These are phyloP conservation scores for Geotrichum macrosporum DNA, from an alignment of 1,139 yeast genomes.

Conservation along the genomic window DNA sequence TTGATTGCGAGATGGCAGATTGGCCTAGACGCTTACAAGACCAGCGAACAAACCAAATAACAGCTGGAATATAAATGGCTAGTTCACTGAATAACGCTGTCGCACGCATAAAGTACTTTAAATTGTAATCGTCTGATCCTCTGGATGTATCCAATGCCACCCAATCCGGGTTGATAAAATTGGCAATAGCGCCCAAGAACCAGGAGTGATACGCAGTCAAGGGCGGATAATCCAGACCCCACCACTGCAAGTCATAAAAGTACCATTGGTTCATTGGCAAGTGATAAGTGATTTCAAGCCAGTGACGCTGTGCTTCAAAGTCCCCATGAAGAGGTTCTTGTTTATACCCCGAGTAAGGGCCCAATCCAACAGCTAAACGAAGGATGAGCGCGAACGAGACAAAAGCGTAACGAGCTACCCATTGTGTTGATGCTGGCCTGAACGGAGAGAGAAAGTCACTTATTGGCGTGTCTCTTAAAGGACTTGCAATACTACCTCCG, in stretches of 20 bases:
- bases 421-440: slow-evolving; percentile 72
- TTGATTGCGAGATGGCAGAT: slow-evolving; percentile 65
- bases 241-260: slow-evolving; percentile 78
- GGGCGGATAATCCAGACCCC: slow-evolving; percentile 99
- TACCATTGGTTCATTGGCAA: slow-evolving; percentile 80
- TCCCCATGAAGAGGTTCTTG: slow-evolving; percentile 85
- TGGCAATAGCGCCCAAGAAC: slow-evolving; percentile 69
- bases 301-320: slow-evolving; percentile 96
- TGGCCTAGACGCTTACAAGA: slow-evolving; percentile 46
- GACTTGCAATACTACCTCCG: slow-evolving; percentile 13
- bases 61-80: slow-evolving; percentile 72
- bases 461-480: slow-evolving; percentile 45
- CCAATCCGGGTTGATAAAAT: slow-evolving; percentile 61
- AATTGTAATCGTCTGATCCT: slow-evolving; percentile 61
- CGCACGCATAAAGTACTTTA: slow-evolving; percentile 80
- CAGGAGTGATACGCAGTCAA: slow-evolving; percentile 91
- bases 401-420: slow-evolving; percentile 81
- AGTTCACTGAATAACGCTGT: slow-evolving; percentile 75
- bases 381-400: slow-evolving; percentile 70
- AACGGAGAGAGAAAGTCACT: slow-evolving; percentile 59
- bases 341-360: slow-evolving; percentile 59
- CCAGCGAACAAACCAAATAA: slow-evolving; percentile 58
- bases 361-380: slow-evolving; percentile 82
- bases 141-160: slow-evolving; percentile 67
- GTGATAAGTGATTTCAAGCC: slow-evolving; percentile 87